phyloP scores from a whole-genome alignment of 2,329 filamentous ascomycete species.

The Pseudocercospora fijiensis region DNA sequence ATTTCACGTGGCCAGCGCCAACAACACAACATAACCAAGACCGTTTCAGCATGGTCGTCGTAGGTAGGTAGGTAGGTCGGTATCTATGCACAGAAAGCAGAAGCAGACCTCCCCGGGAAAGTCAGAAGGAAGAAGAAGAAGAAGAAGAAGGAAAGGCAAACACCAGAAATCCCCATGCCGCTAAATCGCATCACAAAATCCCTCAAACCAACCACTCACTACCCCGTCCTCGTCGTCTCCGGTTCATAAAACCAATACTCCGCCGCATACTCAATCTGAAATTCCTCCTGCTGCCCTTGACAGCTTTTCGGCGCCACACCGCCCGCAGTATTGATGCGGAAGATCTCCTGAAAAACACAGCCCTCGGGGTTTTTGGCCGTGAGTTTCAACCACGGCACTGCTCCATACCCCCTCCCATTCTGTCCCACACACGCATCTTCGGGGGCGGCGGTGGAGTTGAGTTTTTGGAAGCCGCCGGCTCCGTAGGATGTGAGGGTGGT shows the following conservation, averaged over 20 bases:
- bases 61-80: neutral
- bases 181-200: conserved; percentile 1
- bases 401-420: conserved; percentile 58
- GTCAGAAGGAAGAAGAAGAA: no score
- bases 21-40: neutral
- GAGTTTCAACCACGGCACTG: conserved; percentile 81
- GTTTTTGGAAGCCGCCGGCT: conserved; percentile 65
- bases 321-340: conserved; percentile 79
- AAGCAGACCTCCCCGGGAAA: neutral
- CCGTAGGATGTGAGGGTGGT: conserved; percentile 53
- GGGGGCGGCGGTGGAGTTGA: conserved; percentile 62
- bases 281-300: conserved; percentile 59
- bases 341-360: conserved; percentile 72
- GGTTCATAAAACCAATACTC: conserved; percentile 66
- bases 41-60: conserved; percentile 7
- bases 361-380: conserved; percentile 47
- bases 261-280: conserved; percentile 77
- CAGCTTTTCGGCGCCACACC: conserved; percentile 75
- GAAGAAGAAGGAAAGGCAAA: conserved; percentile 3
- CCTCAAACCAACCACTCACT: neutral
- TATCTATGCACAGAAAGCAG: conserved; percentile 17
- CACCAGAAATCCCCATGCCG: conserved; percentile 8
- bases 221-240: neutral
- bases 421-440: conserved; percentile 58
- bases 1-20: neutral